Evolutionary conservation across 1,284 basidiomycete species (phyloP).

Genomic region (Coriolopsis trogii): DNA sequence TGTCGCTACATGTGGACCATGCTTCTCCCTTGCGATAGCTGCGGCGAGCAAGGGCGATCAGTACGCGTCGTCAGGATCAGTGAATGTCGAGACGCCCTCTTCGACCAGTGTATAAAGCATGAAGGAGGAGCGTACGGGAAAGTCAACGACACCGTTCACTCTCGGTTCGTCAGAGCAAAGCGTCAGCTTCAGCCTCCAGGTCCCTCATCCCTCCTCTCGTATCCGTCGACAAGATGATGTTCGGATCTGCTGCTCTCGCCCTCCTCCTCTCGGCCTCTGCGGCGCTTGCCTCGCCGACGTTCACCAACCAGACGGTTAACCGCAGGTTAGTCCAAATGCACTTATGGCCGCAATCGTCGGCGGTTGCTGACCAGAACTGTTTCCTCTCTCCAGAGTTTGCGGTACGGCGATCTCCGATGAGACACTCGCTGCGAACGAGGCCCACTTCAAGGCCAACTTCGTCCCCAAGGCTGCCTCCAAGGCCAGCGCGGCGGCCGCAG

Average conservation of each 20-base stretch:
- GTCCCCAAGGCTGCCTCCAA: conserved; percentile 35
- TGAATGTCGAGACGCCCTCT: neutral
- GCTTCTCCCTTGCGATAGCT: conserved; percentile 1
- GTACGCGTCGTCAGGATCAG: neutral
- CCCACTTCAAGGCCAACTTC: conserved; percentile 46
- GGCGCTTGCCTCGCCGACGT: conserved; percentile 5
- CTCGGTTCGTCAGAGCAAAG: conserved; percentile 3
- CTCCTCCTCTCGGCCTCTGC: conserved; percentile 13
- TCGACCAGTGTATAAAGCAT: conserved; percentile 2
- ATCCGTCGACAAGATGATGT: conserved; percentile 15
- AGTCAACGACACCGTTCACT: conserved; percentile 3
- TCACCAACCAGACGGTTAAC: conserved; percentile 3
- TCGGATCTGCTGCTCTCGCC: conserved; percentile 14
- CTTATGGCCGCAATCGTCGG: too few relatives aligned
- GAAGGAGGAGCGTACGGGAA: neutral
- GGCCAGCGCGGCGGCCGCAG: conserved; percentile 35
- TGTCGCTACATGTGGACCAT: conserved; percentile 7
- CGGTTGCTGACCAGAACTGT: too few relatives aligned
- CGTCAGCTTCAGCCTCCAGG: conserved; percentile 6
- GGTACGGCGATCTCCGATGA: conserved; percentile 42
- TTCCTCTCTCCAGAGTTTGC: conserved; percentile 41
- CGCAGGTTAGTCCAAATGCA: too few relatives aligned
- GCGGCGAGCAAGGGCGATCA: neutral
- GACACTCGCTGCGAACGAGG: conserved; percentile 41
- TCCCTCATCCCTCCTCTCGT: conserved; percentile 1